Base-by-base conservation (phyloP, 2,329 filamentous ascomycete genomes). In the Aspergillus terreus region DNA sequence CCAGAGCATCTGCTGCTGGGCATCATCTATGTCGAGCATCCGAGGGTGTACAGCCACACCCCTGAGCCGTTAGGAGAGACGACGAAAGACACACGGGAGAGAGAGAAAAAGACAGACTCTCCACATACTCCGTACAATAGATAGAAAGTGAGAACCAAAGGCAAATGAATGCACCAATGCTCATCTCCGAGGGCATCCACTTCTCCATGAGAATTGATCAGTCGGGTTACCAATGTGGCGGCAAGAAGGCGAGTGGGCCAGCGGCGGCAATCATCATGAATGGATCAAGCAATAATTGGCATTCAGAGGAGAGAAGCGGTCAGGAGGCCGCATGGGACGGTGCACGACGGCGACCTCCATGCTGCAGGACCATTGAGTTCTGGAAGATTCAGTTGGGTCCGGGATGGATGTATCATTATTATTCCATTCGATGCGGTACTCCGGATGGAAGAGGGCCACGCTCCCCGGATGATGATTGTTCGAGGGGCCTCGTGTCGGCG, bases 21-120 rank as follows among this genome's bases (percentile, higher is more conserved):
- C 45, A 33, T 32, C 48, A 43, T 49, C 45, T 49, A 51, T 51
- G 47, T 42, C 44, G 46, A 49, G 50, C 47, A 36, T 51, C 42
- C 45, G 27, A 44, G 15, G 49, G 25, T 46, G 38, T 19, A 19
- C 23, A 30, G 23, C 23, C 23, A 30, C 7, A 30, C 35, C 35
- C 35, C 15, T 38, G 35, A 17, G 14, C 35, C 35, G 14, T 38
- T 38, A 14, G n/a, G 14, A 30, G 10, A 30, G 7, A 6, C 17
- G 7, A 6, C 25, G 4, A 27, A 27, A 27, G 25, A 27, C 25
- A 27, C 25, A 27, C 9, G 25, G 3, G 6, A 11, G n/a, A 38
- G 35, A 11, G 15, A 12, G 12, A 38, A 12, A 38, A 12, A 38
- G 27, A 30, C 23, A 6, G 23, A 6, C 23, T 23, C 23, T 23